These are phyloP conservation scores for Microdochium nivale DNA, from an alignment of 2,329 filamentous ascomycete genomes.

Conservation along the genomic window DNA sequence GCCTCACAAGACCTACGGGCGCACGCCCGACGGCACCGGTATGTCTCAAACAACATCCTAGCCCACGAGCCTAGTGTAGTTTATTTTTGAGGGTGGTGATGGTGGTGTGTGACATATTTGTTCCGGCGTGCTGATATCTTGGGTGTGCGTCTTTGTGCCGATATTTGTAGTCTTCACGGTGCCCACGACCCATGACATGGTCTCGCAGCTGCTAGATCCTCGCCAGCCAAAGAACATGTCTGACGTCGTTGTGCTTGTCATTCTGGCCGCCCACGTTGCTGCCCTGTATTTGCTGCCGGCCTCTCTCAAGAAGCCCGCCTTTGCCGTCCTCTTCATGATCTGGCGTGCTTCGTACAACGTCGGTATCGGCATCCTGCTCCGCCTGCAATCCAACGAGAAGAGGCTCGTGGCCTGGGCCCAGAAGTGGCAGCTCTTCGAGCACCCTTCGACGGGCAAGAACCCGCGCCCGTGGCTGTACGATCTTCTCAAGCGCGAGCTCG, in stretches of 20 bases:
- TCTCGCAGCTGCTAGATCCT: slow-evolving; percentile 90
- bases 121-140: slow-evolving; percentile 2
- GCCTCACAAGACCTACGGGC: slow-evolving; percentile 73
- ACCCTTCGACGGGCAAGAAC: slow-evolving; percentile 72
- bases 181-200: slow-evolving; percentile 96
- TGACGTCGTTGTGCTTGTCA: slow-evolving; percentile 69
- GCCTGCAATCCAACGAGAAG: slow-evolving; percentile 82
- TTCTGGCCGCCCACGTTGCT: slow-evolving; percentile 68
- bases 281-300: slow-evolving; percentile 66
- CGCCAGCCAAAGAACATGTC: slow-evolving; percentile 92
- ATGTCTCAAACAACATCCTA: slow-evolving; percentile 28
- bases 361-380: slow-evolving; percentile 84
- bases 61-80: neutral
- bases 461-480: slow-evolving; percentile 75
- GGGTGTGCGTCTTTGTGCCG: slow-evolving; percentile 4
- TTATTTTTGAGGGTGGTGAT: slow-evolving; percentile 6
- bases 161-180: slow-evolving; percentile 74
- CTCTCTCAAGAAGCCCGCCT: slow-evolving; percentile 62
- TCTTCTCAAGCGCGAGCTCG: slow-evolving; percentile 79
- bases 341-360: slow-evolving; percentile 91
- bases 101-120: slow-evolving; percentile 4
- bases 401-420: slow-evolving; percentile 81
- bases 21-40: slow-evolving; percentile 87
- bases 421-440: slow-evolving; percentile 77
- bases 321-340: slow-evolving; percentile 78